Evolutionary conservation across 2,329 filamentous ascomycete genomes (phyloP).

Genomic region (Furcasterigmium furcatum): DNA sequence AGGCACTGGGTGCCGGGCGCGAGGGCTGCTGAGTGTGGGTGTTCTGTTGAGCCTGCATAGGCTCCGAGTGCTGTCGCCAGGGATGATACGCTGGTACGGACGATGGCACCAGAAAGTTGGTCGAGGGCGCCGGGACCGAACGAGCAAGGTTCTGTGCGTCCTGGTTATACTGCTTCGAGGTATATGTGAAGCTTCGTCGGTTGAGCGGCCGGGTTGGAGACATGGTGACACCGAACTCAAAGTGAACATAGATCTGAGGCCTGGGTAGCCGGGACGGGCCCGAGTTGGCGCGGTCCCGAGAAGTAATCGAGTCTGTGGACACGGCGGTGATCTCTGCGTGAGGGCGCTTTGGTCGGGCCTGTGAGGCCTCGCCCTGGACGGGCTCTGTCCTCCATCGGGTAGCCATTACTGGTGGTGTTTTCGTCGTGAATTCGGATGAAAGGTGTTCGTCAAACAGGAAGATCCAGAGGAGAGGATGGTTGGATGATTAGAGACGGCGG

Average conservation of each 20-base stretch:
- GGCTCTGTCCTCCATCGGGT: slow-evolving; percentile 11
- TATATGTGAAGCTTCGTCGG: slow-evolving; percentile 42
- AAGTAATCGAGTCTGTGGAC: slow-evolving; percentile 8
- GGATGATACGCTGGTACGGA: too few relatives aligned
- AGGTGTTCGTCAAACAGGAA: not conserved
- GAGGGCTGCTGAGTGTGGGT: not conserved
- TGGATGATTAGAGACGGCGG: not conserved
- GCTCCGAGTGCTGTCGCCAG: too few relatives aligned
- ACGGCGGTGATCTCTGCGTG: not conserved
- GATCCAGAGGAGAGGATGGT: not conserved
- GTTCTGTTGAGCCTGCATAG: not conserved
- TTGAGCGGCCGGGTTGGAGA: slow-evolving; percentile 37
- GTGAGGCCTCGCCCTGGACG: slow-evolving; percentile 17
- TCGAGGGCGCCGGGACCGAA: slow-evolving; percentile 39
- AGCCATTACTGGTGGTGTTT: slow-evolving; percentile 15
- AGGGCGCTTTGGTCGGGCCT: not conserved
- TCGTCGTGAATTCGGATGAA: slow-evolving; percentile 3
- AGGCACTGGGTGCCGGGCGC: not conserved
- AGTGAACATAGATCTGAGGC: slow-evolving; percentile 45
- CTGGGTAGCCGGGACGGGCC: slow-evolving; percentile 16
- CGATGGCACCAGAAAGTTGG: slow-evolving; percentile 33
- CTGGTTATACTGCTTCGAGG: slow-evolving; percentile 41
- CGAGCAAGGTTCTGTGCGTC: slow-evolving; percentile 38
- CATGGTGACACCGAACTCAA: slow-evolving; percentile 52
- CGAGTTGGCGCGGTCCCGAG: slow-evolving; percentile 19